These are phyloP conservation scores for Immersiella caudata DNA, from an alignment of 495 filamentous ascomycete genomes.

Conservation along the genomic window DNA sequence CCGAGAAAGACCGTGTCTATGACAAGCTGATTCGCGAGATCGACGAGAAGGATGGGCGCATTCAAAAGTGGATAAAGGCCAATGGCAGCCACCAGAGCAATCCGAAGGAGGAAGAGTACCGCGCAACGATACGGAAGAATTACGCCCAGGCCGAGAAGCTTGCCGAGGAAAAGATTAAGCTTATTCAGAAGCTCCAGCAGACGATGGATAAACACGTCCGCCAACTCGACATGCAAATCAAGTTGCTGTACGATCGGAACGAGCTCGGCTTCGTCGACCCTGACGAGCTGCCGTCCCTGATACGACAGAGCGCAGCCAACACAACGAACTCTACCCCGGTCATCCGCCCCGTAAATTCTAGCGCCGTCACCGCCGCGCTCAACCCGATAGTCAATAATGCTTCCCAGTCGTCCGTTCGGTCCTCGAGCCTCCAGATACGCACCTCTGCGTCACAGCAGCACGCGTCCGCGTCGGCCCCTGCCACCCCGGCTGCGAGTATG, in stretches of 20 bases:
- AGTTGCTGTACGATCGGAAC: slow-evolving; percentile 76
- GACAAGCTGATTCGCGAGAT: slow-evolving; percentile 73
- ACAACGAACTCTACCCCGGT: slow-evolving; percentile 41
- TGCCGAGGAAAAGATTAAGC: slow-evolving; percentile 82
- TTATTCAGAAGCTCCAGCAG: slow-evolving; percentile 75
- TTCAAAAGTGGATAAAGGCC: slow-evolving; percentile 88
- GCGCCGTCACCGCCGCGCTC: slow-evolving; percentile 48
- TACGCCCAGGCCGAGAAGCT: slow-evolving; percentile 71
- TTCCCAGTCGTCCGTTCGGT: slow-evolving; percentile 36
- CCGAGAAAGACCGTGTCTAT: slow-evolving; percentile 82
- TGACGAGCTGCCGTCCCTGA: slow-evolving; percentile 73
- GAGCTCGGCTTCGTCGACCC: slow-evolving; percentile 74
- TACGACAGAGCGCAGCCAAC: slow-evolving; percentile 61
- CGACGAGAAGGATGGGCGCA: slow-evolving; percentile 73
- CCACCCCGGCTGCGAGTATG: slow-evolving; percentile 65
- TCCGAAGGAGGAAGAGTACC: slow-evolving; percentile 80
- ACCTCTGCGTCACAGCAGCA: slow-evolving; percentile 46
- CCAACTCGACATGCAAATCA: slow-evolving; percentile 83
- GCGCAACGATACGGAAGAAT: slow-evolving; percentile 69
- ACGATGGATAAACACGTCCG: slow-evolving; percentile 88
- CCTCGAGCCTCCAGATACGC: slow-evolving; percentile 45
- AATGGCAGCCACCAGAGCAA: slow-evolving; percentile 82
- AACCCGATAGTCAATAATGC: slow-evolving; percentile 55
- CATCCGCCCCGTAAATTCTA: slow-evolving; percentile 40
- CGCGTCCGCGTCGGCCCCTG: slow-evolving; percentile 60